phyloP scores from a whole-genome alignment of 306 rosid species.

The Prosopis cineraria region DNA sequence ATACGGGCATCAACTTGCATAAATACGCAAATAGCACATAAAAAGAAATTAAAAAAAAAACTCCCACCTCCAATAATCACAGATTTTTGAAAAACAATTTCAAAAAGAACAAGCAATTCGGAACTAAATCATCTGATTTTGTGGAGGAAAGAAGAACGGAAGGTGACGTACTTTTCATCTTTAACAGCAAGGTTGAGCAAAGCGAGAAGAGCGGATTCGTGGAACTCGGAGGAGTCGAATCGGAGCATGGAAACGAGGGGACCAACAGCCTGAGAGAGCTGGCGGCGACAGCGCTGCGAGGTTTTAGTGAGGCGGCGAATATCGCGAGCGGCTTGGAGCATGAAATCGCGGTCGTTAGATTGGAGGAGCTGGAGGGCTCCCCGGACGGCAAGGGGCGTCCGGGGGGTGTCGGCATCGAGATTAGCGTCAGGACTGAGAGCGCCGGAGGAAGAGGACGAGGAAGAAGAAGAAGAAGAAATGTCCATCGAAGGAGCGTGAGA shows the following conservation, averaged over 20 bases:
- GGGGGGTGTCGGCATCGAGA: slow-evolving; percentile 42
- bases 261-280: slow-evolving; percentile 63
- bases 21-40: background rate
- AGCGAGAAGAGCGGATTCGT: slow-evolving; percentile 83
- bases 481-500: slow-evolving; percentile 37
- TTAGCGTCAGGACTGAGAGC: slow-evolving; percentile 14
- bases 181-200: slow-evolving; percentile 97
- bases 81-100: background rate
- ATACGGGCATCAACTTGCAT: background rate
- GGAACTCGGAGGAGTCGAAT: slow-evolving; percentile 60
- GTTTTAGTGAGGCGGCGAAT: slow-evolving; percentile 90
- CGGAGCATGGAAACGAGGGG: slow-evolving; percentile 74
- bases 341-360: slow-evolving; percentile 58
- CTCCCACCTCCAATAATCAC: background rate
- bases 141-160: background rate
- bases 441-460: slow-evolving; percentile 31
- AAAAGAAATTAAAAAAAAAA: background rate
- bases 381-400: slow-evolving; percentile 59
- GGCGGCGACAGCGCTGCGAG: slow-evolving; percentile 87
- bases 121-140: background rate
- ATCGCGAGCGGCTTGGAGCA: slow-evolving; percentile 75
- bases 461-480: slow-evolving; percentile 32
- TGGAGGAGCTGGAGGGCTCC: slow-evolving; percentile 66
- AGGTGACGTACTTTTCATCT: slow-evolving; percentile 72
- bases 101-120: background rate